A percentile compares a stretch with the other conserved stretches of the same genome.
These are phyloP conservation scores for Tetrahymena thermophila DNA, from an alignment of 73 alveolate species.

Conservation along the genomic window DNA sequence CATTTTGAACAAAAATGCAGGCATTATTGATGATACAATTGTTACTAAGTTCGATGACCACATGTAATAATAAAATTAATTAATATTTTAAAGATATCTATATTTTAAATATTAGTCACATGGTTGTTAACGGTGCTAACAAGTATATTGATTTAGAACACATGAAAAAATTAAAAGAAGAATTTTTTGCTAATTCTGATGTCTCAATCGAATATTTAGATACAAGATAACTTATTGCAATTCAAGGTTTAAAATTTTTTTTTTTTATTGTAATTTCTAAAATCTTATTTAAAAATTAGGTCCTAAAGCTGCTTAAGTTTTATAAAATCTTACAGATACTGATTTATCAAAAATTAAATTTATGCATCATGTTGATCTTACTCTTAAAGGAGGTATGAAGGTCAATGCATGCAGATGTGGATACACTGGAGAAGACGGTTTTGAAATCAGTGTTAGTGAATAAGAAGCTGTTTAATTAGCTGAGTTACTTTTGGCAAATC, in stretches of 20 bases:
- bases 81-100: not conserved
- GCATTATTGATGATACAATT: conserved; percentile 85
- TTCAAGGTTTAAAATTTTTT: conserved; percentile 17
- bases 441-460: conserved; percentile 64
- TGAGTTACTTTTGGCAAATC: conserved; percentile 35
- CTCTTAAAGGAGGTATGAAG: conserved; percentile 17
- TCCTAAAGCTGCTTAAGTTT: conserved; percentile 57
- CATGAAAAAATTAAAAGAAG: conserved; percentile 49
- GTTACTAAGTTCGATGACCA: conserved; percentile 42
- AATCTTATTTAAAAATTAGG: conserved; percentile 33
- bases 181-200: conserved; percentile 33
- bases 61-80: not conserved
- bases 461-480: conserved; percentile 52
- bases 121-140: conserved; percentile 92
- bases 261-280: not conserved
- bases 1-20: conserved; percentile 82
- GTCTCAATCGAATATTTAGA: conserved; percentile 43
- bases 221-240: conserved; percentile 43
- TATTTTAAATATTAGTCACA: conserved; percentile 31
- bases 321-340: conserved; percentile 45
- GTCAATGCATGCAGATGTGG: conserved; percentile 66
- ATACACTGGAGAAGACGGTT: conserved; percentile 96
- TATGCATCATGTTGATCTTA: conserved; percentile 39
- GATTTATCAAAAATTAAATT: conserved; percentile 39
- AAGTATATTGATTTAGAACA: conserved; percentile 81